A percentile compares a stretch with the other conserved stretches of the same genome.
These are phyloP conservation scores for Dovyalis caffra DNA, from an alignment of 345 rosid genomes.

Conservation along the genomic window DNA sequence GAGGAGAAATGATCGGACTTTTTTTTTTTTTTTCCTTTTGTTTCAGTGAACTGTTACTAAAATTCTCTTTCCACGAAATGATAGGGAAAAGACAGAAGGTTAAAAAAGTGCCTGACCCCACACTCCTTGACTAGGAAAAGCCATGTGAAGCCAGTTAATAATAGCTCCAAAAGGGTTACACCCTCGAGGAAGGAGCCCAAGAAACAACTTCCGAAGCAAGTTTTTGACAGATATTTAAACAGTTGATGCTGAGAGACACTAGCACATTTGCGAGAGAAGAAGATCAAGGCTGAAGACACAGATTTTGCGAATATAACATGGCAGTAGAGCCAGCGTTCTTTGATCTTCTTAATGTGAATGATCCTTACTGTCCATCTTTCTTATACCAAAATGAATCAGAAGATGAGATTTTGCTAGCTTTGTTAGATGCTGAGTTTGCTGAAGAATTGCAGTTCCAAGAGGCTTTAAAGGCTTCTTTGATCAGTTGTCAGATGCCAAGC, in stretches of 20 bases:
- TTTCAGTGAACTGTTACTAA: too few species aligned
- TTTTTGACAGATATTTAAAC: background rate
- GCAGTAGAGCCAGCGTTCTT: background rate
- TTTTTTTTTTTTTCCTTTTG: too few species aligned
- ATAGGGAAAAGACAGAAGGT: too few species aligned
- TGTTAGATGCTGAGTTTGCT: background rate
- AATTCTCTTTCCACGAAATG: too few species aligned
- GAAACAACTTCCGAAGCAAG: background rate
- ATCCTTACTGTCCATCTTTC: background rate
- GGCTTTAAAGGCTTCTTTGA: background rate
- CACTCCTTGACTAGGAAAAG: background rate
- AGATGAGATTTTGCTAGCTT: background rate
- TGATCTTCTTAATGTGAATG: background rate
- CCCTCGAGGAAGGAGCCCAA: background rate
- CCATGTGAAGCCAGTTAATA: background rate
- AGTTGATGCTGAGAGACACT: background rate
- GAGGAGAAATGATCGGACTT: too few species aligned
- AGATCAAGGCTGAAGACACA: background rate
- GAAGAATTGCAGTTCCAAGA: slow-evolving; percentile 18
- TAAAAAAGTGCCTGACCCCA: background rate
- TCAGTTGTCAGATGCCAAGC: background rate
- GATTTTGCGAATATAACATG: background rate
- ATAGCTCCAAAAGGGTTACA: background rate
- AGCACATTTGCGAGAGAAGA: background rate
- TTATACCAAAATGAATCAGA: background rate